Conservation (phyloP, 495 filamentous ascomycete species). For the Neohortaea acidophila region DNA sequence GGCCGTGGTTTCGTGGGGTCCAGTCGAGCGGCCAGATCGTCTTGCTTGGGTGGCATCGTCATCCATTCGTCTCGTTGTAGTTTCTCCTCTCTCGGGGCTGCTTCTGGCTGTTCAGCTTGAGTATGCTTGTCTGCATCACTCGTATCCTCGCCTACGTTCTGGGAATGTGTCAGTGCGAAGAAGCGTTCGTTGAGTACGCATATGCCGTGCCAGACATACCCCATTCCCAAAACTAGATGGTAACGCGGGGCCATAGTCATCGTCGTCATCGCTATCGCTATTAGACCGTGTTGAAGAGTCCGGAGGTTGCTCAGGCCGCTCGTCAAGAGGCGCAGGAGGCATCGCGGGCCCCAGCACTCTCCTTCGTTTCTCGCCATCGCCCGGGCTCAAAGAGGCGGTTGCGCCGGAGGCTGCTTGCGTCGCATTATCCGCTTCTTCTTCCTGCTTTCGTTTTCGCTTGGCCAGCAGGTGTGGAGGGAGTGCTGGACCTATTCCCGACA, state of each 20-base stretch:
- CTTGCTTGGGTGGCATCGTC: constrained; percentile 61
- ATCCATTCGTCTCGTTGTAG: constrained; percentile 80
- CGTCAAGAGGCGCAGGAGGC: constrained; percentile 38
- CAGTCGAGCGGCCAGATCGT: constrained; percentile 46
- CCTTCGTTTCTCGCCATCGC: constrained; percentile 30
- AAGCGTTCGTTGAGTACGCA: no score
- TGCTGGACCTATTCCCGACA: constrained; percentile 28
- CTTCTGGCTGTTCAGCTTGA: constrained; percentile 5
- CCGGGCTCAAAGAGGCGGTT: constrained; percentile 18
- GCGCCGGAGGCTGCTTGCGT: constrained; percentile 18
- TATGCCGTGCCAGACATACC: no score
- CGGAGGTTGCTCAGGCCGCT: constrained; percentile 21
- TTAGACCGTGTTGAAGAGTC: constrained; percentile 29
- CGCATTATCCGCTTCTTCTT: constrained; percentile 15
- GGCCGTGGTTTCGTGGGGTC: constrained; percentile 73
- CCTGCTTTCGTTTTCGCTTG: constrained; percentile 28
- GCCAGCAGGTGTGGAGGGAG: constrained; percentile 29
- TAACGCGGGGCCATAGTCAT: constrained; percentile 50
- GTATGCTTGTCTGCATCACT: background rate
- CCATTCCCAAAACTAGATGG: no score
- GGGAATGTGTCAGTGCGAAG: no score
- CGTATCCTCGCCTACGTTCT: background rate
- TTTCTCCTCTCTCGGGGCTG: constrained; percentile 24
- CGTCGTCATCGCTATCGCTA: constrained; percentile 38
- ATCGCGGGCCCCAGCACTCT: constrained; percentile 28